Conservation (phyloP, 2,329 filamentous ascomycete genomes). For the Coniosporium tulheliwenetii region DNA sequence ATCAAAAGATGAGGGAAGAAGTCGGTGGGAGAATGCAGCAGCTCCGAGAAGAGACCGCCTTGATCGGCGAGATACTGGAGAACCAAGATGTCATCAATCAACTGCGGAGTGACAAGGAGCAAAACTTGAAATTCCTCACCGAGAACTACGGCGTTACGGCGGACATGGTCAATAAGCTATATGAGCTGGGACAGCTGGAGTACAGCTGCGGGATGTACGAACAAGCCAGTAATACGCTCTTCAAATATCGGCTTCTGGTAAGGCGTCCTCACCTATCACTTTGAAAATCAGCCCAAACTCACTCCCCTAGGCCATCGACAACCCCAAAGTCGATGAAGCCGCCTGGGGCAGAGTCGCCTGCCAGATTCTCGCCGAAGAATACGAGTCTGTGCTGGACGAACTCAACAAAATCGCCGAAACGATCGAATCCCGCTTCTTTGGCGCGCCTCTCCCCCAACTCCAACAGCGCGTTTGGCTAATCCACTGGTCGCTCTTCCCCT, state of each 20-base stretch:
- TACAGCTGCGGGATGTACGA: conserved; percentile 94
- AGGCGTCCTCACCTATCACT: conserved; percentile 4
- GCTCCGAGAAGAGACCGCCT: conserved; percentile 74
- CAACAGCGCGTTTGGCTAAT: conserved; percentile 94
- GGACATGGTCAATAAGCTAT: conserved; percentile 92
- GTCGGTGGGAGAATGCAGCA: conserved; percentile 70
- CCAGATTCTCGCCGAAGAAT: conserved; percentile 88
- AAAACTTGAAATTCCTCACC: conserved; percentile 96
- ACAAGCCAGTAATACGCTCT: conserved; percentile 80
- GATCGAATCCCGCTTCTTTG: conserved; percentile 91
- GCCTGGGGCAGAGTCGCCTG: conserved; percentile 97
- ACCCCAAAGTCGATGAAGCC: conserved; percentile 88
- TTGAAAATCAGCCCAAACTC: neutral
- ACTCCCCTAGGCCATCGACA: conserved; percentile 60
- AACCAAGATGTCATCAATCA: conserved; percentile 83
- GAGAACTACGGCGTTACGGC: conserved; percentile 88
- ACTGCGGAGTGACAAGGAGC: conserved; percentile 89
- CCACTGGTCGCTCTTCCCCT: conserved; percentile 97
- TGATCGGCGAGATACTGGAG: conserved; percentile 73
- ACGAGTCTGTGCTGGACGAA: conserved; percentile 87
- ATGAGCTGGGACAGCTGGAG: conserved; percentile 91
- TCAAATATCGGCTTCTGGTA: conserved; percentile 85
- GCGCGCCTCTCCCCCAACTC: conserved; percentile 88
- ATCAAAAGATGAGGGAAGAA: conserved; percentile 75
- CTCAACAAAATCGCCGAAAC: conserved; percentile 77